Percentiles rank a stretch among this genome's conserved stretches.
Conservation (phyloP, 192 early-diverging fungal species). For the Backusella macrospora region DNA sequence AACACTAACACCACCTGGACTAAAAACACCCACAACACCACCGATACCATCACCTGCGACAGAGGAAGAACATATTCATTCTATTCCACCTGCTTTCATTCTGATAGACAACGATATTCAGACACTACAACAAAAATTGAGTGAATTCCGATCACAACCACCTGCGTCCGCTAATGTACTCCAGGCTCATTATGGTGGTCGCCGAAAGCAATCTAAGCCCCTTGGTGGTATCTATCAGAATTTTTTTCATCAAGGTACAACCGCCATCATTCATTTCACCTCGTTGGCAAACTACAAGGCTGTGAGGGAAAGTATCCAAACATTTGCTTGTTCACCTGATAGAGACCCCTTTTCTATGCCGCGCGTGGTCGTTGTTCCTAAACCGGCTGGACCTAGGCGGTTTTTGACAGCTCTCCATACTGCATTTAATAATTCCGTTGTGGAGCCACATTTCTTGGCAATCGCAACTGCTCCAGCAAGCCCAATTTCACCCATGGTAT, state of each 20-base stretch:
- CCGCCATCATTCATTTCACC: constrained; percentile 61
- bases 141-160: constrained; percentile 38
- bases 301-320: constrained; percentile 51
- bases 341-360: constrained; percentile 38
- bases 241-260: constrained; percentile 42
- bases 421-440: constrained; percentile 52
- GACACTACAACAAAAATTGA: constrained; percentile 50
- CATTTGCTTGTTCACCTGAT: constrained; percentile 22
- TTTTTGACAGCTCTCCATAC: constrained; percentile 62
- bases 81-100: constrained; percentile 50
- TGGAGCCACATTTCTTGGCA: constrained; percentile 55
- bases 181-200: constrained; percentile 16
- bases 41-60: constrained; percentile 30
- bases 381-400: constrained; percentile 62
- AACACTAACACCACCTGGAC: not conserved
- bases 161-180: constrained; percentile 21
- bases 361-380: constrained; percentile 61
- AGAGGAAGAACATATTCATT: constrained; percentile 39
- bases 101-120: constrained; percentile 62
- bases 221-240: constrained; percentile 14
- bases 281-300: constrained; percentile 55
- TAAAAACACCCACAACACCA: not conserved
- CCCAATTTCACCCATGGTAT: constrained; percentile 3
- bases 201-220: constrained; percentile 23
- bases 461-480: constrained; percentile 59